Percentiles rank a stretch among this genome's conserved stretches.
Conservation (phyloP, 176 grass and related monocot genomes). For the Triticum aestivum region IWGSC_CS_RefSeq_v2.1 NC_057803.1:4561610-4562109, state of each 20-base stretch:
- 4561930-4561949: constrained; percentile 67
- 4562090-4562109: constrained; percentile 49
- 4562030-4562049: constrained; percentile 59
- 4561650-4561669: constrained; percentile 50
- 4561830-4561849: background rate
- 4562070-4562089: constrained; percentile 53
- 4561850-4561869: too few relatives aligned
- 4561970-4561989: constrained; percentile 43
- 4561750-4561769: background rate
- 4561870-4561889: background rate
- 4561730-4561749: background rate
- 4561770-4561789: background rate
- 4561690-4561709: constrained; percentile 53
- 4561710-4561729: constrained; percentile 50
- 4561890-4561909: constrained; percentile 51
- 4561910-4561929: constrained; percentile 51
- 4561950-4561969: constrained; percentile 55
- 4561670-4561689: constrained; percentile 70
- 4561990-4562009: constrained; percentile 59
- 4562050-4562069: constrained; percentile 49
- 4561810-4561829: background rate
- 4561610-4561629: constrained; percentile 64
- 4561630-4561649: constrained; percentile 47
- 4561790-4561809: too few relatives aligned
- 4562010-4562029: constrained; percentile 41